Conservation (phyloP, 208 protist genomes). For the Leishmania gerbilli region DNA sequence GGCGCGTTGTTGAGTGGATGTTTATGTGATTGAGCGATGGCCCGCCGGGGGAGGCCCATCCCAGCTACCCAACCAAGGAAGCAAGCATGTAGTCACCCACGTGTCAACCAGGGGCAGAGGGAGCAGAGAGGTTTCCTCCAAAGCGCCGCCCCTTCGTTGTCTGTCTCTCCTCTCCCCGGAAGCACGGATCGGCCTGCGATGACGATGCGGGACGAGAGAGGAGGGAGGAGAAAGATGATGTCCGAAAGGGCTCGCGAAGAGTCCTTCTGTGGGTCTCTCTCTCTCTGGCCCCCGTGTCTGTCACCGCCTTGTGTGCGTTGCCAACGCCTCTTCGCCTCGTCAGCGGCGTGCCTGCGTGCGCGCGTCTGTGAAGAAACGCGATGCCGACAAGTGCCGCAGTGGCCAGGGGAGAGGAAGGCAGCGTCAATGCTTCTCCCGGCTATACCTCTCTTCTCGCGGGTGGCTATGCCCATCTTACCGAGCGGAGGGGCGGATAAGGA, state of each 20-base stretch:
- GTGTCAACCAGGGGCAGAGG: neutral
- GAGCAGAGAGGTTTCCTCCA: neutral
- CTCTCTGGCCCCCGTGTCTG: neutral
- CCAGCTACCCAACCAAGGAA: neutral
- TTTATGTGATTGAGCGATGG: neutral
- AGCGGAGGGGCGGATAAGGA: neutral
- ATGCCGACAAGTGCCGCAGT: neutral
- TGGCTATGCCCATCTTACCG: too few species aligned
- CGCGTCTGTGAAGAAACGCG: neutral
- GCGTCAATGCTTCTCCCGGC: neutral
- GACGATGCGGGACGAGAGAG: neutral
- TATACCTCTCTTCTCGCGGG: neutral
- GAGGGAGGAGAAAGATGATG: neutral
- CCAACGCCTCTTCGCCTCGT: neutral
- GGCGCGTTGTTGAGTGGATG: neutral
- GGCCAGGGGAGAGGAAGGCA: neutral
- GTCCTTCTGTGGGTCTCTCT: neutral
- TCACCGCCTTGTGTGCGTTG: neutral
- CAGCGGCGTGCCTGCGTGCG: neutral
- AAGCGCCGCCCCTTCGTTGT: neutral
- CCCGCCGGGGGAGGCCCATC: neutral
- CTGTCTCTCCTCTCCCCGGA: neutral
- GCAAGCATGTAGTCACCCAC: neutral
- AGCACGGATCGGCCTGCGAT: neutral
- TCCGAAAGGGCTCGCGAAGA: neutral